Evolutionary conservation across 2,329 filamentous ascomycete species (phyloP).

Genomic region (Trichoderma brevicompactum): DNA sequence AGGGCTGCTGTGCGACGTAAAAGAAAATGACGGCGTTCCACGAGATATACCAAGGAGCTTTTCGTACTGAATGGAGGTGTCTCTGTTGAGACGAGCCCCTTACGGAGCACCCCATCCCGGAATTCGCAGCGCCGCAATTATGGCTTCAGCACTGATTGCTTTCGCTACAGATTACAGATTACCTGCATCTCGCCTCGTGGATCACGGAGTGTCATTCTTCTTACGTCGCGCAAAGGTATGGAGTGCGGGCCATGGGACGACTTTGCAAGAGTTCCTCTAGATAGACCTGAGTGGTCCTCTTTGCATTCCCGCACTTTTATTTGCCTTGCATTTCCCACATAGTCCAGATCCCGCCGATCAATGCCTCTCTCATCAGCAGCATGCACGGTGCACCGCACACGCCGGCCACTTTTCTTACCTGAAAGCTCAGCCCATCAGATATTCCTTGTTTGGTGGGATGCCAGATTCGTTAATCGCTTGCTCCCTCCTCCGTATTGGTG

Average conservation of each 20-base stretch:
- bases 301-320: too few species aligned
- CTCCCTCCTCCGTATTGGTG: not conserved
- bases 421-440: constrained; percentile 24
- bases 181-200: not conserved
- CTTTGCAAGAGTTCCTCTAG: not conserved
- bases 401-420: constrained; percentile 8
- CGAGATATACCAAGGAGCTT: not conserved
- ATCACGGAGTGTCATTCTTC: not conserved
- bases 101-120: not conserved
- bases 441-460: constrained; percentile 3
- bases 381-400: constrained; percentile 21
- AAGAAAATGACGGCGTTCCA: not conserved
- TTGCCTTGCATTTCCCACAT: not conserved
- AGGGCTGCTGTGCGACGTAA: constrained; percentile 8
- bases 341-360: constrained; percentile 18
- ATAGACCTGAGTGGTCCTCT: too few species aligned
- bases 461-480: constrained; percentile 13
- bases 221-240: not conserved
- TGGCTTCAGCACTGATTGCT: not conserved
- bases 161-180: not conserved
- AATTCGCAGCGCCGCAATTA: not conserved
- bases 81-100: not conserved
- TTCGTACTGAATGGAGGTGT: too few species aligned
- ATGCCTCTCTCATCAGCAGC: constrained; percentile 10
- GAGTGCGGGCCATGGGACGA: not conserved